Base-by-base conservation (phyloP, 148 eudicot species). In the Fagopyrum esculentum region DNA sequence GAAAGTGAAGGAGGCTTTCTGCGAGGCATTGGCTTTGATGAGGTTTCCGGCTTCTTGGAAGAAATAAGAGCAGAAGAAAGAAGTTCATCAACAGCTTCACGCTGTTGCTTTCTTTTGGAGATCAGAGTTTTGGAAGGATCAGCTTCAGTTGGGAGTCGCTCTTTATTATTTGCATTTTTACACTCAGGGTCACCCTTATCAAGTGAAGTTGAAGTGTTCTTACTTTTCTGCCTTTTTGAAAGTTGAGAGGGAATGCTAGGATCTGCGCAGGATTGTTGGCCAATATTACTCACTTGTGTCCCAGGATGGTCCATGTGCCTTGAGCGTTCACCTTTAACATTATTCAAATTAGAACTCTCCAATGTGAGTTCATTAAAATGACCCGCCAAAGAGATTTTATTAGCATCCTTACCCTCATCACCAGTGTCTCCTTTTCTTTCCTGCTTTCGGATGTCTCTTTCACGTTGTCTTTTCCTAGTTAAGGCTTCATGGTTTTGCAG, bases 51-150 rank as follows among this genome's bases (percentile, higher is more conserved):
- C 80, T 88, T 96, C 87, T 85, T 92, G 15, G 98, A 89, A 84
- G 99, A 87, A 81, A 90, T 83, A 74, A 92, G 93, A 79, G 98
- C 87, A 55, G 99, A 92, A 29, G 98, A 86, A 80, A 96, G 98
- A 75, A 96, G 94, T 78, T 93, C 99, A 68, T 96, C 93, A 73
- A 96, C 97, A 66, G 92, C 99, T 60, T 92, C 98, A 47, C 98
- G 88, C 74, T 89, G 97, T 81, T 87, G 91, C 82, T 90, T 96
- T 78, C 98, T 87, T 82, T 87, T 84, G 51, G 78, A 64, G 9
- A 82, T 85, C 26, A 84, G 52, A 78, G 83, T 85, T 54, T 80
- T 81, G 10, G 86, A 86, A 68, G 46, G 69, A 69, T 86, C 84
- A 77, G 77, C 74, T 35, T 77, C 77, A 80, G 78, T 69, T 64